Percentiles rank a stretch among this genome's conserved stretches.
Evolutionary conservation across 225 moss, liverwort and hornwort genomes (phyloP).

Genomic region (Physcomitrellopsis africana): DNA sequence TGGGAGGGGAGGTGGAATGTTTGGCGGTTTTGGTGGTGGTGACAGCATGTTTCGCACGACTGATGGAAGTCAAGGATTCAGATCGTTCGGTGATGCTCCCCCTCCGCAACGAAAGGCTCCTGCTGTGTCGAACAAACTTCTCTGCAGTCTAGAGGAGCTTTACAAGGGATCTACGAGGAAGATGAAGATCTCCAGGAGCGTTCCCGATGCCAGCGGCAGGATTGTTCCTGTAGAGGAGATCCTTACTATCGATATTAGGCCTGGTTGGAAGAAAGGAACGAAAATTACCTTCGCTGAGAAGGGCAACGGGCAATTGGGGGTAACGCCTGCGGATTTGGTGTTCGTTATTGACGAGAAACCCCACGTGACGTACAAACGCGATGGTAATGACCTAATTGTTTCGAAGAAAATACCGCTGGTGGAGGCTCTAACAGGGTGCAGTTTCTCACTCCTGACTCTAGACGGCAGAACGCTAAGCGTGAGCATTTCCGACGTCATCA

Average conservation of each 20-base stretch:
- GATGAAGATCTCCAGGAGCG: conserved; percentile 99
- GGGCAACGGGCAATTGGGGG: conserved; percentile 92
- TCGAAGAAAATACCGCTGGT: conserved; percentile 77
- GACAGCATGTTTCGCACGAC: conserved; percentile 46
- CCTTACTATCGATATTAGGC: conserved; percentile 97
- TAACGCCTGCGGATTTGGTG: conserved; percentile 92
- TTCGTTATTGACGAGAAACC: conserved; percentile 99
- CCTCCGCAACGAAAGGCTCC: conserved; percentile 92
- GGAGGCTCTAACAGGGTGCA: conserved; percentile 94
- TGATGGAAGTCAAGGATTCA: conserved; percentile 71
- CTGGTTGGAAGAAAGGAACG: conserved; percentile 99
- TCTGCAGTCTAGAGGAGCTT: conserved; percentile 95
- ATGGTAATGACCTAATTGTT: conserved; percentile 96
- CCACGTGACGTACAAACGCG: conserved; percentile 88
- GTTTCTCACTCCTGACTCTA: conserved; percentile 72
- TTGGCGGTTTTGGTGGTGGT: conserved; percentile 54
- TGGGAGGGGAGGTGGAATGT: conserved; percentile 53
- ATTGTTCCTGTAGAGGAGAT: conserved; percentile 96
- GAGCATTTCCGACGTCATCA: conserved; percentile 73
- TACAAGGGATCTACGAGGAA: conserved; percentile 92
- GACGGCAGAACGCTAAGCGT: conserved; percentile 88
- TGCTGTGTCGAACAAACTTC: conserved; percentile 89
- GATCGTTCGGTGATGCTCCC: conserved; percentile 82
- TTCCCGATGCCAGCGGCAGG: conserved; percentile 91
- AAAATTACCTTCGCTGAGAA: conserved; percentile 99